Conservation (phyloP, 495 filamentous ascomycete genomes). For the Letharia columbiana region DNA sequence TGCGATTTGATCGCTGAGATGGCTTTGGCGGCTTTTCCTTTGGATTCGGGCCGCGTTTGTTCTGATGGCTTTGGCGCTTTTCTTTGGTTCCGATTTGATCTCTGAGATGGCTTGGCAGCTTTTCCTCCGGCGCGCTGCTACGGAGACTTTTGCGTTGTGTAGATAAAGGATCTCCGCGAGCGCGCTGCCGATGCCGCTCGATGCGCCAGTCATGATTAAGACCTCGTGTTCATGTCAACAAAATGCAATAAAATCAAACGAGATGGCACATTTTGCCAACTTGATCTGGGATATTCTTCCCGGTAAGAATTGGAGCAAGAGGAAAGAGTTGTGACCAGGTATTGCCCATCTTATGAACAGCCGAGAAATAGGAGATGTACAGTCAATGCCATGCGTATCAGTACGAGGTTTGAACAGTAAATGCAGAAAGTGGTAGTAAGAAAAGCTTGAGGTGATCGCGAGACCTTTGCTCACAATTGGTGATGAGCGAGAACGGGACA, state of each 20-base stretch:
- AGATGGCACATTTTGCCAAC: background rate
- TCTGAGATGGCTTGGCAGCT: constrained; percentile 16
- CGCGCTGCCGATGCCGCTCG: constrained; percentile 39
- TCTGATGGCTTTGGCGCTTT: no score
- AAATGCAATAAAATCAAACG: background rate
- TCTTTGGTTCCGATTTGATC: background rate
- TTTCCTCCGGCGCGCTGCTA: constrained; percentile 40
- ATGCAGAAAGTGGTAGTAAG: background rate
- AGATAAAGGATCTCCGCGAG: constrained; percentile 39
- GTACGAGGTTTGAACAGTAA: background rate
- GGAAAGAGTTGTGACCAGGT: background rate
- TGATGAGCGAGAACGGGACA: no score
- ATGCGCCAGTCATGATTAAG: constrained; percentile 43
- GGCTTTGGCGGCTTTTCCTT: constrained; percentile 21
- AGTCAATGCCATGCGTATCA: background rate
- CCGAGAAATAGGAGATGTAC: background rate
- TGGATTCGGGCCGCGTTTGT: no score
- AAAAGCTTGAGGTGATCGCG: background rate
- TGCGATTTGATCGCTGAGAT: background rate
- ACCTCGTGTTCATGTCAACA: constrained; percentile 20
- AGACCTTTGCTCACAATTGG: background rate
- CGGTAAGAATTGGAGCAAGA: background rate
- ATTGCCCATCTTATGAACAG: background rate
- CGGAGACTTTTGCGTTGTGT: constrained; percentile 44
- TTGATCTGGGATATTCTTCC: constrained; percentile 13